A percentile compares a stretch with the other conserved stretches of the same genome.
These are phyloP conservation scores for Fraxinus dipetala DNA, from an alignment of 305 asterid genomes.

Conservation along the genomic window DNA sequence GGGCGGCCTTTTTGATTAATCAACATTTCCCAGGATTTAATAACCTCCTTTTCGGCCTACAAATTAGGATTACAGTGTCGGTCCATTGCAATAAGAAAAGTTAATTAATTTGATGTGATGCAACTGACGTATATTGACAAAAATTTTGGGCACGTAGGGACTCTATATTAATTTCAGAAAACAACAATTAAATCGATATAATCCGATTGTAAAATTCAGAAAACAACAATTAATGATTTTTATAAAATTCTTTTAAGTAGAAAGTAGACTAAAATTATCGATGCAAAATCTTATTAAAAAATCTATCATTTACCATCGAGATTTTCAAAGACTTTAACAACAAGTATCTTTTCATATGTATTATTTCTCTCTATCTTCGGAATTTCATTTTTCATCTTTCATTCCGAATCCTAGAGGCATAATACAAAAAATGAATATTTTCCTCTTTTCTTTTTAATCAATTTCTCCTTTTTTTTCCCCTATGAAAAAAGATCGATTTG, in stretches of 20 bases:
- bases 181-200: conserved; percentile 1
- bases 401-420: neutral
- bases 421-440: no score
- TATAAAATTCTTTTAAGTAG: no score
- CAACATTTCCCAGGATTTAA: neutral
- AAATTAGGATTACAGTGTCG: neutral
- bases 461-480: neutral
- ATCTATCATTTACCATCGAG: neutral
- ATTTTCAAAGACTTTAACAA: no score
- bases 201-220: neutral
- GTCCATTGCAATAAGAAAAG: neutral
- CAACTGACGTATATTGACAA: neutral
- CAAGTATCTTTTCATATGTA: no score
- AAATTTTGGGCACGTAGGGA: conserved; percentile 19
- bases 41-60: conserved; percentile 4
- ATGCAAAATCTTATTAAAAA: no score
- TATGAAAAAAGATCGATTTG: no score
- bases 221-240: conserved; percentile 6
- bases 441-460: neutral
- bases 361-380: no score
- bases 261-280: no score
- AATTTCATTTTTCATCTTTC: neutral
- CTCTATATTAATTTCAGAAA: conserved; percentile 20
- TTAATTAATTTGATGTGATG: conserved; percentile 1
- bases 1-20: neutral